Percentiles rank a stretch among this genome's conserved stretches.
Evolutionary conservation across 352 stramenopile genomes (phyloP).

Genomic region (Globisporangium sylvaticum): DNA sequence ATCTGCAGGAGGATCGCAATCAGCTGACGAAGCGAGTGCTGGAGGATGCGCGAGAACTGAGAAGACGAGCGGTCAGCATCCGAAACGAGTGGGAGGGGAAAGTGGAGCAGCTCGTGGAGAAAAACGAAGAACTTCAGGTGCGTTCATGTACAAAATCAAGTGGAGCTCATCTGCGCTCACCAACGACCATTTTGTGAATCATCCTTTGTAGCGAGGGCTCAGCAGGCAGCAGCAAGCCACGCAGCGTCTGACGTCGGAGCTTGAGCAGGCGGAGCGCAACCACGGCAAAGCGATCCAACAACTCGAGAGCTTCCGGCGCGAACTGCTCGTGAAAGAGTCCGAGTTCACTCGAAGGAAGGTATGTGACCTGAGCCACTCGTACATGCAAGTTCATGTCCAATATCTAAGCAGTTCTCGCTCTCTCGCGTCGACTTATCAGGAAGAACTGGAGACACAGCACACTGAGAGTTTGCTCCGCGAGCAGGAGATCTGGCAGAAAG

Average conservation of each 20-base stretch:
- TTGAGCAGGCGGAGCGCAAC: constrained; percentile 24
- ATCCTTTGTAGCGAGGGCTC: constrained; percentile 18
- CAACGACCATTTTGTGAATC: neutral
- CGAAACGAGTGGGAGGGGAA: constrained; percentile 47
- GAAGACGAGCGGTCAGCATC: constrained; percentile 31
- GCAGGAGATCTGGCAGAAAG: constrained; percentile 51
- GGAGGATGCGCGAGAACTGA: constrained; percentile 40
- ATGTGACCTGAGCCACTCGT: too few relatives aligned
- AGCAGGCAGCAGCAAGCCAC: constrained; percentile 12
- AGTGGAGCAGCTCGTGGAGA: constrained; percentile 27
- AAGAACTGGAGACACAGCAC: constrained; percentile 30
- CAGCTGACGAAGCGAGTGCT: constrained; percentile 35
- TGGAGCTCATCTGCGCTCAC: neutral
- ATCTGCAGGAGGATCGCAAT: constrained; percentile 37
- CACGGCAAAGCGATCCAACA: constrained; percentile 29
- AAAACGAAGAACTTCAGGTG: constrained; percentile 39
- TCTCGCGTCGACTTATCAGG: too few relatives aligned
- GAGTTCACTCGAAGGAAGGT: constrained; percentile 26
- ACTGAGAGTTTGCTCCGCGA: constrained; percentile 37
- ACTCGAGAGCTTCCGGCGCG: constrained; percentile 36
- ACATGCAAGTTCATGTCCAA: too few relatives aligned
- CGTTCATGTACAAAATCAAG: neutral
- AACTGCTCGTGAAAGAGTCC: constrained; percentile 28
- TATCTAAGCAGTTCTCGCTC: too few relatives aligned
- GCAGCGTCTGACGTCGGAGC: constrained; percentile 18